Evolutionary conservation across 441 rosid species (phyloP).

Genomic region (Euphorbia schlechtendalii): DNA sequence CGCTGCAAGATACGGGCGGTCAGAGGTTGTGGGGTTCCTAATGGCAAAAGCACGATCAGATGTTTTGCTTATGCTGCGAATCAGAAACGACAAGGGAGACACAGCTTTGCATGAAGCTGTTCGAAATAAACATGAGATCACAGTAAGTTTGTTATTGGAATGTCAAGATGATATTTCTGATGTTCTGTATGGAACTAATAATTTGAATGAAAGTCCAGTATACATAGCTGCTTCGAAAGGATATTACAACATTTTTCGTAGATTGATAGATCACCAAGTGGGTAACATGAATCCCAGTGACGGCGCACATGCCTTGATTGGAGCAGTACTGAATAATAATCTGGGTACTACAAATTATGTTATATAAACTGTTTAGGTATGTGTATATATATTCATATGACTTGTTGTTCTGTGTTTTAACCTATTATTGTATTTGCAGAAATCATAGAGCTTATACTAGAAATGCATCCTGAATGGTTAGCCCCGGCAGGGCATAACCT

Average conservation of each 20-base stretch:
- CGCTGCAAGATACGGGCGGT: conserved; percentile 20
- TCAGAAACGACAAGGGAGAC: background rate
- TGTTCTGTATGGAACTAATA: background rate
- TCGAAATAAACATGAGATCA: conserved; percentile 3
- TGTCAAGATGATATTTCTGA: conserved; percentile 14
- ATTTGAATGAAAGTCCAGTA: conserved; percentile 21
- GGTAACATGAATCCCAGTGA: conserved; percentile 16
- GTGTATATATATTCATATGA: no score
- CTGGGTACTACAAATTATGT: no score
- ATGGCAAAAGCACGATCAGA: conserved; percentile 7
- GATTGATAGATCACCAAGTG: background rate
- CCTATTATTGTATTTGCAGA: no score
- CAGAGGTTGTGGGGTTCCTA: background rate
- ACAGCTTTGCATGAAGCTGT: conserved; percentile 24
- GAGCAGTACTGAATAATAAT: conserved; percentile 12
- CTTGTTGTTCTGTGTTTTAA: no score
- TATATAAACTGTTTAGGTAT: no score
- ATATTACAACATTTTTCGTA: background rate
- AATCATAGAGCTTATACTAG: background rate
- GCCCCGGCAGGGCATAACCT: conserved; percentile 6
- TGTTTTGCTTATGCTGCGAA: conserved; percentile 9
- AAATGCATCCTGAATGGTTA: background rate
- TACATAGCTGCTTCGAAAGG: conserved; percentile 21
- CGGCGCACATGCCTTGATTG: conserved; percentile 24
- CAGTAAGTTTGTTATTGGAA: conserved; percentile 7